A percentile compares a stretch with the other conserved stretches of the same genome.
Evolutionary conservation across 1,284 basidiomycete genomes (phyloP).

Genomic region (Sparassis latifolia): DNA sequence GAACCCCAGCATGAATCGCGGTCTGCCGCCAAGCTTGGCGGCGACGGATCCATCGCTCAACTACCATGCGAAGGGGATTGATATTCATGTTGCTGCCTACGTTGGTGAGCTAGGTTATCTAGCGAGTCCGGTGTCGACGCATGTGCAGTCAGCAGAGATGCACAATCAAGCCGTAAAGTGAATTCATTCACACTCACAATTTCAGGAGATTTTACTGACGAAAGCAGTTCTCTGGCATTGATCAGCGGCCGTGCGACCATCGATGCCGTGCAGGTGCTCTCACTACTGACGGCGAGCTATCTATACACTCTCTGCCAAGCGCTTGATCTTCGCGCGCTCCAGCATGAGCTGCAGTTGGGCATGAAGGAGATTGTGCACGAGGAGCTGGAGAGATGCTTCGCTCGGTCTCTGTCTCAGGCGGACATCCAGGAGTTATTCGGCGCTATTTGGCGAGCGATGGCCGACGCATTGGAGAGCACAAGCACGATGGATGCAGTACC

Average conservation of each 20-base stretch:
- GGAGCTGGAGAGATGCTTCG: constrained; percentile 45
- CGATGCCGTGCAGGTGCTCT: constrained; percentile 69
- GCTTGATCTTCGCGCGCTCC: constrained; percentile 70
- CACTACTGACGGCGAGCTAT: constrained; percentile 69
- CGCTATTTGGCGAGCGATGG: constrained; percentile 35
- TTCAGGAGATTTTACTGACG: constrained; percentile 4
- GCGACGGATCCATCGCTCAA: constrained; percentile 78
- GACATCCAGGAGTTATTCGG: constrained; percentile 28
- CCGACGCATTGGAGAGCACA: constrained; percentile 54
- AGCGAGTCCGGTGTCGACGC: constrained; percentile 80
- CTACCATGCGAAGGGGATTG: constrained; percentile 81
- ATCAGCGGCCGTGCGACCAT: constrained; percentile 77
- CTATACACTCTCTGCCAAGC: constrained; percentile 78
- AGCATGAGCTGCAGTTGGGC: constrained; percentile 52
- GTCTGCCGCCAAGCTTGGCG: constrained; percentile 76
- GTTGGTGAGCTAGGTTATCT: constrained; percentile 77
- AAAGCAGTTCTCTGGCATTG: constrained; percentile 66
- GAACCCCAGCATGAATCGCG: constrained; percentile 79
- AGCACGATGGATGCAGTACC: constrained; percentile 63
- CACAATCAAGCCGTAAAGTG: constrained; percentile 85
- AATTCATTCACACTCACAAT: constrained; percentile 21
- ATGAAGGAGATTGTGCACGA: constrained; percentile 44
- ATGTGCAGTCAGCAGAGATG: constrained; percentile 83
- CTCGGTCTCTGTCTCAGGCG: constrained; percentile 28
- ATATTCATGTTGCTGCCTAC: constrained; percentile 81